Evolutionary conservation across 2,329 filamentous ascomycete genomes (phyloP).

Genomic region (Arachnopeziza araneosa): DNA sequence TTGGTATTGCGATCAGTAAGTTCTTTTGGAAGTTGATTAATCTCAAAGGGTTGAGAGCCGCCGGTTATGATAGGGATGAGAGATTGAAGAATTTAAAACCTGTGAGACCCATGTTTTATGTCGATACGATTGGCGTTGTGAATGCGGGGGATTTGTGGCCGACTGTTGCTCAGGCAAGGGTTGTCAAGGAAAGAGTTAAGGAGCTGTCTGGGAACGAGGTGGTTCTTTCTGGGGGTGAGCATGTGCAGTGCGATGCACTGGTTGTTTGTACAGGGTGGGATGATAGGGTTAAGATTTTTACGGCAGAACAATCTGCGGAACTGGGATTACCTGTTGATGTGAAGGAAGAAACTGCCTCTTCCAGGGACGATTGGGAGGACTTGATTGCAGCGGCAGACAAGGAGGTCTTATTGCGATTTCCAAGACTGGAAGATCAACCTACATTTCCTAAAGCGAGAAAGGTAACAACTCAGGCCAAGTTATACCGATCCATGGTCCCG

Average conservation of each 20-base stretch:
- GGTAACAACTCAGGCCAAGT: constrained; percentile 1
- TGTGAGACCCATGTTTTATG: background rate
- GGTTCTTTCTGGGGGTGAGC: background rate
- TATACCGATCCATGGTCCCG: constrained; percentile 2
- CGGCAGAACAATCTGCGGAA: background rate
- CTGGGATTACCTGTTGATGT: background rate
- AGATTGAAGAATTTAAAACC: constrained; percentile 2
- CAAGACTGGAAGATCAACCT: background rate
- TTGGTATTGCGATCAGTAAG: background rate
- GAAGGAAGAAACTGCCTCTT: background rate
- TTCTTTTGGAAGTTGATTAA: constrained; percentile 1
- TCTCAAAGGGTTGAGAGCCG: background rate
- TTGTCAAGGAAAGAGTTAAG: background rate
- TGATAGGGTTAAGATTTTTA: background rate
- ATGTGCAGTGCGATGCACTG: background rate
- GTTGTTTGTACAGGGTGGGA: constrained; percentile 1
- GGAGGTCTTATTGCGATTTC: background rate
- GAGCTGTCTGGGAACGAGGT: background rate
- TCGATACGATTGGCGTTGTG: constrained; percentile 1
- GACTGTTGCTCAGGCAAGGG: background rate
- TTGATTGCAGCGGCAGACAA: constrained; percentile 1
- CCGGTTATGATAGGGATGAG: background rate
- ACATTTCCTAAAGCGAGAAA: background rate
- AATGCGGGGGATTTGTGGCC: constrained; percentile 7
- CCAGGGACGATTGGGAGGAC: background rate